Evolutionary conservation across 2,329 filamentous ascomycete species (phyloP).

Genomic region (Colletotrichum agaves): DNA sequence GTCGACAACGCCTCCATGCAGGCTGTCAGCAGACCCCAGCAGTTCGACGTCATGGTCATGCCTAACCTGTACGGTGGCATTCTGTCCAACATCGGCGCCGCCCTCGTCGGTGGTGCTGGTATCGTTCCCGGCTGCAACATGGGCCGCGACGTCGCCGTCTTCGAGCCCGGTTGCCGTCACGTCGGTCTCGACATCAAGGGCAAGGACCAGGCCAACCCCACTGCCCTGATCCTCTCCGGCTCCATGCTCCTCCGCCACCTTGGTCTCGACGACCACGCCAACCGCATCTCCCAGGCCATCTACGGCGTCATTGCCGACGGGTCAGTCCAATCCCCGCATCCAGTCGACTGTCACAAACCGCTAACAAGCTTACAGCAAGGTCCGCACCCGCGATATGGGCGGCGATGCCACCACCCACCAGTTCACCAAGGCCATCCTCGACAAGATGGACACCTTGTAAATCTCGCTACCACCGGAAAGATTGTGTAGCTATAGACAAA

Average conservation of each 20-base stretch:
- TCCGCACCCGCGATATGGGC: conserved; percentile 95
- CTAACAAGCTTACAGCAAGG: conserved; percentile 71
- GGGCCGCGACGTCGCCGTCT: conserved; percentile 97
- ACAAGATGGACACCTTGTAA: conserved; percentile 90
- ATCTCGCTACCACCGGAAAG: conserved; percentile 32
- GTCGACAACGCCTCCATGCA: conserved; percentile 99
- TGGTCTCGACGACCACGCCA: conserved; percentile 96
- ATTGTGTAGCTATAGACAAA: conserved; percentile 27
- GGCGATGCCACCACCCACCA: conserved; percentile 89
- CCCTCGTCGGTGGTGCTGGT: conserved; percentile 94
- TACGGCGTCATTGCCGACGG: conserved; percentile 86
- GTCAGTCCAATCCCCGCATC: conserved; percentile 62
- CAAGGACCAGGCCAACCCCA: conserved; percentile 99
- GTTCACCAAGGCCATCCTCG: conserved; percentile 93
- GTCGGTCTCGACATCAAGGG: conserved; percentile 99
- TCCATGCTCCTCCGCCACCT: conserved; percentile 98
- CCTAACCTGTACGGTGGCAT: conserved; percentile 99
- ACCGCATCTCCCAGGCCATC: conserved; percentile 92
- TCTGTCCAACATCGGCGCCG: conserved; percentile 97
- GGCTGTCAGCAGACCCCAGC: conserved; percentile 93
- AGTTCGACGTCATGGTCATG: conserved; percentile 99
- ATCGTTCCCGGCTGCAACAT: conserved; percentile 99
- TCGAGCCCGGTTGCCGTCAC: conserved; percentile 99
- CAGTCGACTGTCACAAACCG: background rate
- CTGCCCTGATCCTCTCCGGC: conserved; percentile 91